Base-by-base conservation (phyloP, 371 early-diverging fungal genomes). In the Lichtheimia corymbifera region DNA sequence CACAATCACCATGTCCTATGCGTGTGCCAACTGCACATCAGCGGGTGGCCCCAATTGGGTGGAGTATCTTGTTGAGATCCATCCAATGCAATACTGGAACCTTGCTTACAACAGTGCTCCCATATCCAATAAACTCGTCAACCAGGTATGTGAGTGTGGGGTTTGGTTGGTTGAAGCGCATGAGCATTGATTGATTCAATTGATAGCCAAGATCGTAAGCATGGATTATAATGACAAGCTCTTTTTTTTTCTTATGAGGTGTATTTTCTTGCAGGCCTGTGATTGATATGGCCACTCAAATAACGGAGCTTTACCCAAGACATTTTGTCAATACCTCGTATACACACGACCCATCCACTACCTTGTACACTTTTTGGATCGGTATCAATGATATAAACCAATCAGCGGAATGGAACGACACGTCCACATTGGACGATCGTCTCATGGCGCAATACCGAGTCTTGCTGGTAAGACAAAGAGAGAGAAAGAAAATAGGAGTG, bases 41-140 rank as follows among this genome's bases (percentile, higher is more conserved):
- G 71, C 77, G 13, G 71, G 71, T 47, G 77, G 73, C 5, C 71
- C 64, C 5, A 76, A 76, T 62, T 76, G 77, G 77, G 71, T 76
- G 7, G 61, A 71, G 27, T 73, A 73, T 61, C 59, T 76, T 15
- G 60, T 64, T 7, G 60, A 67, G 14, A 30, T 30, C 12, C 57
- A 56, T 12, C 44, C 59, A 5, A 68, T 71, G 70, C 42, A 55
- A 3, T 68, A 68, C 52, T 76, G 73, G 73, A 57, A 76, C 55
- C 67, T 76, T 55, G 77, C 77, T 14, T 71, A 71, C 43, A 73
- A 73, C 43, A 71, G 71, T 20, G 77, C 77, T 5, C 77, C 77
- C 15, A 55, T 76, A 4, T 61, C 55, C 15, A 69, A 73, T 22
- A 35, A 50, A 9, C 51, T 73, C 9, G 73, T 71, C 20, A 44